Evolutionary conservation across 345 rosid species (phyloP), one percentile per base, ranked within the genome.

Genomic region (Clausena lansium): DNA sequence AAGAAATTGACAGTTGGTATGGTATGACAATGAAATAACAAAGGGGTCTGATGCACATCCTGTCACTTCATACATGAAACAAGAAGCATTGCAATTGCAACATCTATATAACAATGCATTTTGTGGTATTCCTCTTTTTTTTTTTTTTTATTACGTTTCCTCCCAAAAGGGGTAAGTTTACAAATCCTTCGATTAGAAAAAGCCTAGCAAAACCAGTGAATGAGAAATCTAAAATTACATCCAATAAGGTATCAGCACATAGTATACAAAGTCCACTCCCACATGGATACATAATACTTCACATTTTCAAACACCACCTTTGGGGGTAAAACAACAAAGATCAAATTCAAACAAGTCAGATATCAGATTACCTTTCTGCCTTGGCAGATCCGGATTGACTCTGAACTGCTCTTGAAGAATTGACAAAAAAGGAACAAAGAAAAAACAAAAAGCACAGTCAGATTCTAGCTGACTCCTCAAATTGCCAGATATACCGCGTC

Each of bases 111-210:
- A 57, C 52, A 72, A 57, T 36, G 54, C 52, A 36, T 22, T 45
- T 75, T 33, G 45, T 76, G 15, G 72, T 55, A 27, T 38, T 39
- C 24, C n/a, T n/a, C n/a, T n/a, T n/a, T n/a, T 22, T 24, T 47
- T 28, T 15, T 30, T 10, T 45, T 70, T 52, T 66, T 54, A 73
- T 22, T 62, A n/a, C 6, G 36, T 65, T 52, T 54, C 65, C 25
- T 67, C 73, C 73, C 73, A 76, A 76, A 65, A 35, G 36, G 78
- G 78, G 73, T 27, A 55, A 76, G 64, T 66, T 76, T 76, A 76
- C 78, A 76, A 66, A 67, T 76, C 72, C 36, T 67, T 55, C 47
- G 38, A 24, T 66, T 27, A 67, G 39, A 63, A 55, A 54, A 66
- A 7, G 65, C 32, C 66, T 50, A 15, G 13, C 32, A 72, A 55